A percentile compares a stretch with the other conserved stretches of the same genome.
These are phyloP conservation scores for Solanum gracilifrons DNA, from an alignment of 257 asterid species.

Conservation along the genomic window DNA sequence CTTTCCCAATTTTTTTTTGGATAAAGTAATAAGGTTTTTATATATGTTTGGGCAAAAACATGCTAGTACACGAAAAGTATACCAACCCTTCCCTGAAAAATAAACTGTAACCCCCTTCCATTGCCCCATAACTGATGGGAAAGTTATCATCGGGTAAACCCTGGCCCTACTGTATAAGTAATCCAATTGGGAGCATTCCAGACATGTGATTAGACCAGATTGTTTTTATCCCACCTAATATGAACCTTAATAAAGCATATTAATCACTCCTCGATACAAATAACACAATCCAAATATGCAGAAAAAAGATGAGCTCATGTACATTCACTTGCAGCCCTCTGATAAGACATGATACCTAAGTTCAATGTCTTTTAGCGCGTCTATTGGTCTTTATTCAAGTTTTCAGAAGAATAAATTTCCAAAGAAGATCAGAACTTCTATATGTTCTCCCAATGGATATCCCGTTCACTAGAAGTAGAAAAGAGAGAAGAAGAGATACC, in stretches of 20 bases:
- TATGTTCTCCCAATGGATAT: background rate
- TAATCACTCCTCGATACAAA: background rate
- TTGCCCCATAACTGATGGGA: background rate
- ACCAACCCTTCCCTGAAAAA: background rate
- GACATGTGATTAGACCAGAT: background rate
- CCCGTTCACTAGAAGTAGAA: background rate
- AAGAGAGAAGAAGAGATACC: constrained; percentile 32
- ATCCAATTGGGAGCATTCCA: background rate
- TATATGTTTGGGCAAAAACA: background rate
- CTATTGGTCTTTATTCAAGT: background rate
- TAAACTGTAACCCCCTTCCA: background rate
- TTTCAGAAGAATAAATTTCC: background rate
- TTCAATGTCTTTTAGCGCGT: background rate
- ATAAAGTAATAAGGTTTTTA: background rate
- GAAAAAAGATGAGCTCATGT: background rate
- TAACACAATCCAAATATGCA: background rate
- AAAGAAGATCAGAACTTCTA: background rate
- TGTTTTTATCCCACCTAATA: background rate
- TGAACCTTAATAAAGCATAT: background rate
- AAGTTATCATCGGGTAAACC: background rate
- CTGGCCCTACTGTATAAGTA: background rate
- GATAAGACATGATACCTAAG: background rate
- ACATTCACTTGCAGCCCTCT: background rate
- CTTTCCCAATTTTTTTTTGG: background rate
- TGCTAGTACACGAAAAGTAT: background rate